Conservation (phyloP, 495 filamentous ascomycete species). For the Aspergillus mulundensis region DNA sequence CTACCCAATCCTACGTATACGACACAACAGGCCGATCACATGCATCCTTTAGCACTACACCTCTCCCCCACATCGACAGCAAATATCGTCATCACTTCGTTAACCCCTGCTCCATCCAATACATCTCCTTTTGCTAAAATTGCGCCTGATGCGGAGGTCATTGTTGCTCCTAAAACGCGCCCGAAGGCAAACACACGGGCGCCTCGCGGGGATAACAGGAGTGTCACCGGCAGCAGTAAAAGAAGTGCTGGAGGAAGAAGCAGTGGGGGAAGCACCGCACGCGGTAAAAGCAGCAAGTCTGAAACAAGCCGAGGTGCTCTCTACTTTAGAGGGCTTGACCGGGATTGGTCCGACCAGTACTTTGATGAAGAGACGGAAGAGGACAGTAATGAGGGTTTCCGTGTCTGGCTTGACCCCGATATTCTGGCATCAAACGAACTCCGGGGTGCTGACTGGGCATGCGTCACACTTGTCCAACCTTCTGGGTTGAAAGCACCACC, state of each 20-base stretch:
- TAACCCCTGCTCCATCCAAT: conserved; percentile 65
- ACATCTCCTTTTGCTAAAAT: conserved; percentile 84
- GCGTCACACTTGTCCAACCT: conserved; percentile 74
- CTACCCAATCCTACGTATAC: conserved; percentile 76
- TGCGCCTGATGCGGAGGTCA: conserved; percentile 88
- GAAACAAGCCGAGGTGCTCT: conserved; percentile 61
- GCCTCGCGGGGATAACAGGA: conserved; percentile 57
- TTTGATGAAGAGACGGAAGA: conserved; percentile 60
- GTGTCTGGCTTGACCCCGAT: conserved; percentile 80
- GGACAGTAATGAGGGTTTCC: conserved; percentile 57
- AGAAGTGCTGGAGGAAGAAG: conserved; percentile 72
- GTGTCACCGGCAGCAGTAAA: conserved; percentile 63
- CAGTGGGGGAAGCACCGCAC: conserved; percentile 59
- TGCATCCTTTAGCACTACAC: conserved; percentile 85
- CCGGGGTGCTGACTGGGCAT: conserved; percentile 66
- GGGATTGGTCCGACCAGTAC: conserved; percentile 59
- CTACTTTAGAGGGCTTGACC: conserved; percentile 74
- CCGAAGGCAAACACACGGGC: conserved; percentile 50
- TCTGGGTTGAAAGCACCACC: conserved; percentile 69
- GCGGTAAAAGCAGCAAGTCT: conserved; percentile 52
- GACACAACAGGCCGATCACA: conserved; percentile 40
- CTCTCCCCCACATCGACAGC: conserved; percentile 94
- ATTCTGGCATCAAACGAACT: conserved; percentile 63
- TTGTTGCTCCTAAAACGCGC: conserved; percentile 89
- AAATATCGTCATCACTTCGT: conserved; percentile 77